Base-by-base conservation (phyloP, 1,284 basidiomycete species). In the Wallemia hederae region DNA sequence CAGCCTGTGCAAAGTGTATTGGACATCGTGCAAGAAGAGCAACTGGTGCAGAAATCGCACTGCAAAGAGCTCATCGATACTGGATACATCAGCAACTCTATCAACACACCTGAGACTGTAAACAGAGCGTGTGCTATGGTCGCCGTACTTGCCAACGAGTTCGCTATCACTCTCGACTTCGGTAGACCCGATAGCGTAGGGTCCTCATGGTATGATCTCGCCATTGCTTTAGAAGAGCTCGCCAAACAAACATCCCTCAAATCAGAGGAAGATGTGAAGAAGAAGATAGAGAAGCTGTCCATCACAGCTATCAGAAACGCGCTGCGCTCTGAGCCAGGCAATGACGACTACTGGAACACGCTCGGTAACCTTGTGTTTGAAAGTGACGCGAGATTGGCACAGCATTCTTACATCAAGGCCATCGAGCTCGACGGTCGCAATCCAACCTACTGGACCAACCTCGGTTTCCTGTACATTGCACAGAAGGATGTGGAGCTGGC, bases 321-420 rank as follows among this genome's bases (percentile, higher is more conserved):
- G 0, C 70, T 98, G 14, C 78, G 80, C 39, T 74, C 80, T 60
- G 82, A 88, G 65, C 79, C 87, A 2, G 74, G 75, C 24, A 86
- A 86, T 65, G 78, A 82, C 61, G 67, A 72, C 1, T 85, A 85
- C 65, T 99, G 94, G 94, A 78, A 80, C 64, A 77, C 81, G 0
- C 72, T 92, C 19, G 90, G 85, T 0, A 78, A 81, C 65, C 74
- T 82, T n/a, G 73, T 81, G 58, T 86, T 90, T 67, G 66, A 76
- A n/a, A 70, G 73, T 7, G 78, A 81, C 59, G 76, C 82, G 0
- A 81, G 79, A 65, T 72, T 78, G 0, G 82, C 87, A 2, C 94
- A 98, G 69, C 91, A 98, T 72, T 83, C 87, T 7, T 96, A 88
- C 65, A 81, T 97, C 67, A 83, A 80, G 60, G 85, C 91, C 5